Percentiles rank a stretch among this genome's conserved stretches.
phyloP scores from a whole-genome alignment of 2,329 filamentous ascomycete species.

The Chalara sp. region DNA sequence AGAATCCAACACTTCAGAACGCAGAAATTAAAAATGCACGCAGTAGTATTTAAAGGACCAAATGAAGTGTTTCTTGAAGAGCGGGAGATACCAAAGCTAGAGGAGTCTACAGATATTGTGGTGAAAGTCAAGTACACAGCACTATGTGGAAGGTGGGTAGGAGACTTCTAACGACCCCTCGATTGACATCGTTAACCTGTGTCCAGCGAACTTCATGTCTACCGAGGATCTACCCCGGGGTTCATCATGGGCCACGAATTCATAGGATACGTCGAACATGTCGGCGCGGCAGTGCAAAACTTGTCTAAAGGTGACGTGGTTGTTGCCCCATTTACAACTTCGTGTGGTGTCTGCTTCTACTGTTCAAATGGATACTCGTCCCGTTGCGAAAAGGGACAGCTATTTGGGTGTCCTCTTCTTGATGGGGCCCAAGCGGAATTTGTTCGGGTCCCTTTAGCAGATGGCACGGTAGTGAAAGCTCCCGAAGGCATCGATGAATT shows the following conservation, averaged over 20 bases:
- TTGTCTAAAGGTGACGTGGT: constrained; percentile 69
- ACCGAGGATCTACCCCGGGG: constrained; percentile 63
- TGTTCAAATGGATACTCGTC: constrained; percentile 70
- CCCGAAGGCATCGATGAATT: constrained; percentile 63
- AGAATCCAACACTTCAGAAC: too few relatives aligned
- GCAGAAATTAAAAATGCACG: too few relatives aligned
- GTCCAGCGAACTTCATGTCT: constrained; percentile 74
- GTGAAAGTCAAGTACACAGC: constrained; percentile 79
- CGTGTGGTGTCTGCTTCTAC: constrained; percentile 80
- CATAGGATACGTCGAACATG: constrained; percentile 64
- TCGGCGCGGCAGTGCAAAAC: constrained; percentile 59
- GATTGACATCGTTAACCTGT: too few relatives aligned
- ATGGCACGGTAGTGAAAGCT: constrained; percentile 68
- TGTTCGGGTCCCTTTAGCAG: constrained; percentile 71
- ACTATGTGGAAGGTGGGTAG: constrained; percentile 73
- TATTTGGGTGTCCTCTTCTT: constrained; percentile 63
- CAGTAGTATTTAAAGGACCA: too few relatives aligned
- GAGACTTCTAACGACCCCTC: neutral
- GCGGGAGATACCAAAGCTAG: constrained; percentile 68
- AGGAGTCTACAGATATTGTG: constrained; percentile 67
- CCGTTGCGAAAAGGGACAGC: constrained; percentile 61
- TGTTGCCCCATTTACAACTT: constrained; percentile 75
- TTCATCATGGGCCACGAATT: constrained; percentile 74
- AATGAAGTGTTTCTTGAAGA: constrained; percentile 50
- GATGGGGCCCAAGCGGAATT: constrained; percentile 78